Base-by-base conservation (phyloP, 305 asterid genomes). In the Fraxinus latifolia region DNA sequence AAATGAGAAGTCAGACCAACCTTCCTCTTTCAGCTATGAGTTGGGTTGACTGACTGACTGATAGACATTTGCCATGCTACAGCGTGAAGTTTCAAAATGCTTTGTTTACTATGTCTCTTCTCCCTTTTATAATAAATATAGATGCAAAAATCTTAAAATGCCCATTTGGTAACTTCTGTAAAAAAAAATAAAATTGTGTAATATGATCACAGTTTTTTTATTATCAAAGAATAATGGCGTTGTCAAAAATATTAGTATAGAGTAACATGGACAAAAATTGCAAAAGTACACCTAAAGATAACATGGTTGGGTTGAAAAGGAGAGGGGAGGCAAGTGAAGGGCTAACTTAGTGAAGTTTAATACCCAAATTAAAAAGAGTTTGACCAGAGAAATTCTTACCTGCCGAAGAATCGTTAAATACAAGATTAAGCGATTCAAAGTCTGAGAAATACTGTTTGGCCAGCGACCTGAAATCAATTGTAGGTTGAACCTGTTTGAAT, bases 391-490 rank as follows among this genome's bases (percentile, higher is more conserved):
- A 33, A 82, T 37, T 47, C 81, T 90, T 88, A 96, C 98, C 97
- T 91, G 95, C 80, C 55, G 89, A 77, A 75, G 93, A 84, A 81
- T 91, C 96, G 58, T 92, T 92, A 78, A 96, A 91, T 83, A 91
- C 94, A 44, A 92, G 86, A 89, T 91, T 89, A 87, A 96, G 97
- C 74, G 96, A 95, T 81, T 92, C 91, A 71, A 89, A 88, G 83
- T 92, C 98, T 32, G 92, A 83, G 88, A 96, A 93, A 83, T 92
- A 96, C 88, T 93, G 97, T 87, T 90, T 91, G 80, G 99, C 99
- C 91, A 96, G 87, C 81, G 89, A 89, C 87, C 93, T 89, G 89
- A 91, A 96, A 88, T 92, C 97, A 86, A 86, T 84, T 83, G 89
- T 60, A 76, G 93, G 90, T 87, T 87, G 94, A 91, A 89, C 92